Base-by-base conservation (phyloP, 345 rosid species). In the Hirschfeldia incana region DNA sequence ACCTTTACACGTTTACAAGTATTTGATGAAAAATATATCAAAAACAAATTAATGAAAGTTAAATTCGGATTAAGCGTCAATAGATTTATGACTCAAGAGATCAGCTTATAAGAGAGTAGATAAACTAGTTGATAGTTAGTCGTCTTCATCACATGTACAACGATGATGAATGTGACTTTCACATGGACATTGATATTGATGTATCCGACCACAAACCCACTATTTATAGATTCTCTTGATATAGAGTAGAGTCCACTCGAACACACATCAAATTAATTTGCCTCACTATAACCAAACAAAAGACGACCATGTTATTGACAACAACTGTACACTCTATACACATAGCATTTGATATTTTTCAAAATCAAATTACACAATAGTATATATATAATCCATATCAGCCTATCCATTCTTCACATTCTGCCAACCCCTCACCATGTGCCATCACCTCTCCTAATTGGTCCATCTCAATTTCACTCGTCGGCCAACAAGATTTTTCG, bases 241-340 rank as follows among this genome's bases (percentile, higher is more conserved):
- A 62, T 4, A 21, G 3, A 29, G 4, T 61, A 61, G 60, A 79
- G 75, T 74, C 78, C 75, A 80, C 15, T 69, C 67, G 30, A 44
- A 69, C 83, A 37, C 71, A 69, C 39, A 36, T 53, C 78, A 68
- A 32, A 73, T 63, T 60, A 37, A 74, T 39, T 29, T 74, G 76
- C 83, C 53, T 63, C 71, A 9, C 72, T 69, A 80, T 80, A 37
- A 80, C 72, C 76, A 80, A 80, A 80, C 83, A 80, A 80, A 80
- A 74, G 29, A 80, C 58, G 79, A 80, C 83, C 79, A 74, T 80
- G 76, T 80, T 74, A 63, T 63, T 74, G 82, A 79, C 51, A 79
- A 74, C 82, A 79, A 79, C 75, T 33, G 2, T 73, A 44, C 69
- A n/a, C 53, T 37, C 32, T 28, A 70, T 57, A 55, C 16, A 62